phyloP scores from a whole-genome alignment of 2,329 filamentous ascomycete species.

The Pseudopithomyces maydicus region DNA sequence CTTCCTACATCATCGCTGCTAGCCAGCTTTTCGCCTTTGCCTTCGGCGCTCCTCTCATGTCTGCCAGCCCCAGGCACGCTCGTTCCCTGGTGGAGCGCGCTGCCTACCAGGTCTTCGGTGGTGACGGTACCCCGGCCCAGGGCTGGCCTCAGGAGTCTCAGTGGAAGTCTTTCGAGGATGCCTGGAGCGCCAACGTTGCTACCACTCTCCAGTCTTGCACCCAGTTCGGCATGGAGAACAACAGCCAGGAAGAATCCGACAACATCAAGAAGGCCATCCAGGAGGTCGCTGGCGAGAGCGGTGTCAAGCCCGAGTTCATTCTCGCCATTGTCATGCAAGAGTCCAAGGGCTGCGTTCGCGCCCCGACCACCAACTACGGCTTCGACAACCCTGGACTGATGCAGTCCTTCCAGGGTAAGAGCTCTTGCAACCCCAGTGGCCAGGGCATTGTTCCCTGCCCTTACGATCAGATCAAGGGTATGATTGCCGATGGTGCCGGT shows the following conservation, averaged over 20 bases:
- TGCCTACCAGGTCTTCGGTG: conserved; percentile 35
- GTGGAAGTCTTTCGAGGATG: conserved; percentile 44
- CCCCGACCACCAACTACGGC: conserved; percentile 48
- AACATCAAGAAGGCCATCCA: conserved; percentile 47
- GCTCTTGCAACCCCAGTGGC: conserved; percentile 43
- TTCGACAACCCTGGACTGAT: conserved; percentile 55
- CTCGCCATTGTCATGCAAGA: conserved; percentile 54
- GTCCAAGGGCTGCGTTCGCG: conserved; percentile 53
- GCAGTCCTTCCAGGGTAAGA: conserved; percentile 45
- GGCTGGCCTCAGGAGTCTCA: conserved; percentile 44
- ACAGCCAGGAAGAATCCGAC: conserved; percentile 44
- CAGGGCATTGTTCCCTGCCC: conserved; percentile 48
- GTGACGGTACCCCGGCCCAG: conserved; percentile 39
- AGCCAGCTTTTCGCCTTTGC: conserved; percentile 34
- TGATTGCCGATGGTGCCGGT: conserved; percentile 54
- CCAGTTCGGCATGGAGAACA: conserved; percentile 42
- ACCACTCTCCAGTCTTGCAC: conserved; percentile 45
- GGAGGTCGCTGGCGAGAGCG: conserved; percentile 31
- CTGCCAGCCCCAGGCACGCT: conserved; percentile 8
- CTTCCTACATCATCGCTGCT: conserved; percentile 30
- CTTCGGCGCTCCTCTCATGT: conserved; percentile 28
- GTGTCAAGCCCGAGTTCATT: conserved; percentile 49
- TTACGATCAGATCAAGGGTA: conserved; percentile 41
- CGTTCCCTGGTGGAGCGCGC: conserved; percentile 22
- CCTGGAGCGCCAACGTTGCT: conserved; percentile 42